A percentile compares a stretch with the other conserved stretches of the same genome.
Conservation (phyloP, 371 early-diverging fungal genomes). For the Mucor indicus region DNA sequence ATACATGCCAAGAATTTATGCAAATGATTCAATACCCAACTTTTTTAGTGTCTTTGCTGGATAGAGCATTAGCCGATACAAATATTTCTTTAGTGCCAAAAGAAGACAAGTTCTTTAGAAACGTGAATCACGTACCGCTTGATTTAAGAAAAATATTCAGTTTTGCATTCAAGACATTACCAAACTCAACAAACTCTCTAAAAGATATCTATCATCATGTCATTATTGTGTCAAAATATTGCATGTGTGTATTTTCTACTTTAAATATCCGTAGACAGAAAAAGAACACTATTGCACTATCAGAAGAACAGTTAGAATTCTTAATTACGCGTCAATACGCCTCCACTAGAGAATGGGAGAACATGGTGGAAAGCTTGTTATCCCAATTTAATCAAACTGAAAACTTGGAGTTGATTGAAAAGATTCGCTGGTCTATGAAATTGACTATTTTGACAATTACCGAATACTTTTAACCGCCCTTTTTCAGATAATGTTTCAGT, state of each 20-base stretch:
- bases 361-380: slow-evolving; percentile 1
- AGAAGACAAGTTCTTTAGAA: neutral
- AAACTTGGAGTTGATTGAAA: slow-evolving; percentile 3
- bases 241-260: slow-evolving; percentile 14
- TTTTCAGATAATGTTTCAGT: too few relatives aligned
- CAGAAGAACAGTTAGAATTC: slow-evolving; percentile 5
- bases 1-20: slow-evolving; percentile 9
- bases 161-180: slow-evolving; percentile 16
- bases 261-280: slow-evolving; percentile 7
- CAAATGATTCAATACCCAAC: slow-evolving; percentile 18
- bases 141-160: slow-evolving; percentile 13
- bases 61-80: slow-evolving; percentile 16
- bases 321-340: slow-evolving; percentile 7
- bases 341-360: slow-evolving; percentile 10
- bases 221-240: slow-evolving; percentile 14
- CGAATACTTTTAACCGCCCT: slow-evolving; percentile 18
- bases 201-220: slow-evolving; percentile 15
- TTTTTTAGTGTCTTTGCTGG: slow-evolving; percentile 8
- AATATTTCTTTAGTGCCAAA: slow-evolving; percentile 1
- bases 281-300: slow-evolving; percentile 7
- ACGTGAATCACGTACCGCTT: slow-evolving; percentile 6
- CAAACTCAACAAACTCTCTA: neutral
- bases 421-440: slow-evolving; percentile 20
- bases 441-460: slow-evolving; percentile 12
- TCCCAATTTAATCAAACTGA: neutral